These are phyloP conservation scores for Skeletonema tropicum DNA, from an alignment of 108 stramenopile genomes.

Conservation along the genomic window DNA sequence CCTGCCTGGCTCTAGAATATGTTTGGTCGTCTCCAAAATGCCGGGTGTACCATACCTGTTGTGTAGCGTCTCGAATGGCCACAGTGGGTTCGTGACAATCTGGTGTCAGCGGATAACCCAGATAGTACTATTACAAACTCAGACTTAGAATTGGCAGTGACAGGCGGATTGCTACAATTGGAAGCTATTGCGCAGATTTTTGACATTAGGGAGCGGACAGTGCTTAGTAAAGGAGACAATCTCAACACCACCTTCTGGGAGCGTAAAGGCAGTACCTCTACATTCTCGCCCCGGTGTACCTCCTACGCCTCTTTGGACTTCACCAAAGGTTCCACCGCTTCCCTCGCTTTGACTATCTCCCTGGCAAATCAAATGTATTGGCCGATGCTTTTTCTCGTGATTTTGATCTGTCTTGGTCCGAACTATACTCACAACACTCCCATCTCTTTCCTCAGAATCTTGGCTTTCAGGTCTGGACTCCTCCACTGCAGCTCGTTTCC, in stretches of 20 bases:
- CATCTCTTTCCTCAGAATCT: slow-evolving; percentile 23
- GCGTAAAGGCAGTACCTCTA: slow-evolving; percentile 43
- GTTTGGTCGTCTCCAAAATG: slow-evolving; percentile 45
- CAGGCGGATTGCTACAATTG: slow-evolving; percentile 46
- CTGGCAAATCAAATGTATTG: slow-evolving; percentile 23
- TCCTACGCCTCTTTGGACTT: slow-evolving; percentile 24
- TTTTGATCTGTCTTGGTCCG: slow-evolving; percentile 4
- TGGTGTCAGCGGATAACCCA: slow-evolving; percentile 32
- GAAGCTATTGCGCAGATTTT: slow-evolving; percentile 37
- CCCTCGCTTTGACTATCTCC: slow-evolving; percentile 7
- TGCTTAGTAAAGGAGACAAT: slow-evolving; percentile 36
- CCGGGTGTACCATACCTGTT: slow-evolving; percentile 41
- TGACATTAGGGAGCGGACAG: slow-evolving; percentile 41
- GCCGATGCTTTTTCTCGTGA: slow-evolving; percentile 27
- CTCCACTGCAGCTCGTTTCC: slow-evolving; percentile 23
- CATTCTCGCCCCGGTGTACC: slow-evolving; percentile 21
- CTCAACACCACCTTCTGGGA: slow-evolving; percentile 48
- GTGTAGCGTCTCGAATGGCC: slow-evolving; percentile 48
- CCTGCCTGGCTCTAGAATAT: slow-evolving; percentile 41
- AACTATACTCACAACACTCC: not conserved
- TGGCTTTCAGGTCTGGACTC: slow-evolving; percentile 11
- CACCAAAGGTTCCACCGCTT: slow-evolving; percentile 42
- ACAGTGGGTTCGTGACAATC: not conserved
- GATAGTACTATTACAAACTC: slow-evolving; percentile 39
- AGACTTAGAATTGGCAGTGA: slow-evolving; percentile 48